These are phyloP conservation scores for Ophioceras dolichostomum DNA, from an alignment of 2,329 filamentous ascomycete species.

Conservation along the genomic window DNA sequence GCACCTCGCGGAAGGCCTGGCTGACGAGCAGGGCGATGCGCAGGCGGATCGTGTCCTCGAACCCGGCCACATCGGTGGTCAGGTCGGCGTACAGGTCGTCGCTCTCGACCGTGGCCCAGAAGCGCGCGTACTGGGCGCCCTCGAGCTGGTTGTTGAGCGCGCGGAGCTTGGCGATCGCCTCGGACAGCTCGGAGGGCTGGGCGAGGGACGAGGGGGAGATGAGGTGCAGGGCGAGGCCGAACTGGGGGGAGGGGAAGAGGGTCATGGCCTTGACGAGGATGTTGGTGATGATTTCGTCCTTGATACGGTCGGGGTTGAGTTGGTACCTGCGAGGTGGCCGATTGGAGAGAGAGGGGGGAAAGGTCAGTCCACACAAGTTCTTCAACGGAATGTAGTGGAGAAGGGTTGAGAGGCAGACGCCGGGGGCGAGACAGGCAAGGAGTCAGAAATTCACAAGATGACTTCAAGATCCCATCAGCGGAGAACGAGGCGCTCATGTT, in stretches of 20 bases:
- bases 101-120: conserved; percentile 87
- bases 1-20: conserved; percentile 65
- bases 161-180: conserved; percentile 82
- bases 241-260: conserved; percentile 92
- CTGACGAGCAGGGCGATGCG: conserved; percentile 81
- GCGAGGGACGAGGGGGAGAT: conserved; percentile 73
- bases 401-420: too few species aligned
- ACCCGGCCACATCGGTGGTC: conserved; percentile 85
- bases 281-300: conserved; percentile 96
- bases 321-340: too few species aligned
- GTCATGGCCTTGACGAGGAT: conserved; percentile 96
- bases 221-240: conserved; percentile 86
- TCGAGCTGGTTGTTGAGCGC: conserved; percentile 78
- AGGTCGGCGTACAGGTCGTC: conserved; percentile 95
- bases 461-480: conserved; percentile 47
- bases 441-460: conserved; percentile 50
- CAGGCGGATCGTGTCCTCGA: conserved; percentile 86
- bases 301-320: conserved; percentile 96
- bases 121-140: conserved; percentile 77
- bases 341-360: too few species aligned
- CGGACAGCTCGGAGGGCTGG: conserved; percentile 59
- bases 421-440: too few species aligned
- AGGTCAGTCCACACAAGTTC: too few species aligned
- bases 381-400: too few species aligned
- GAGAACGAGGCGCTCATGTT: too few species aligned